Conservation (phyloP, 768 basidiomycete genomes). For the Phylloporus scabripes region DNA sequence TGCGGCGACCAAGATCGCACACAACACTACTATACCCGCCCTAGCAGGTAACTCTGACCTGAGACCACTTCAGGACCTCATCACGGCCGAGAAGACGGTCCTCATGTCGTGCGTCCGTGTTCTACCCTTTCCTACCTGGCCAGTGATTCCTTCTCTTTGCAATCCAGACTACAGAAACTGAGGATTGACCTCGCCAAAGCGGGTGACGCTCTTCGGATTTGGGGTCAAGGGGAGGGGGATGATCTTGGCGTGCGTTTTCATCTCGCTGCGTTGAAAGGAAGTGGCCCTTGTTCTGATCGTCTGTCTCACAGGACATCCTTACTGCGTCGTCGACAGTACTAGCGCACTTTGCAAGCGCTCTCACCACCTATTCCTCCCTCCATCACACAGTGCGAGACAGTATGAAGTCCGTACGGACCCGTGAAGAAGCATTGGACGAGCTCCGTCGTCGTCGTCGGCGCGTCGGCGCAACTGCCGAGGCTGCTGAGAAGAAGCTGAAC, state of each 20-base stretch:
- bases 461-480: conserved; percentile 66
- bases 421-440: conserved; percentile 80
- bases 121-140: not conserved
- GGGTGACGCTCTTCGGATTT: conserved; percentile 62
- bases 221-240: conserved; percentile 79
- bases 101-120: conserved; percentile 55
- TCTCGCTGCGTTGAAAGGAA: not conserved
- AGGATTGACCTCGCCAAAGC: conserved; percentile 62
- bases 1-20: conserved; percentile 79
- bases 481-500: conserved; percentile 81
- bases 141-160: not conserved
- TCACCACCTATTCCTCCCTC: conserved; percentile 65
- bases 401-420: conserved; percentile 77
- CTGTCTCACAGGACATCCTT: conserved; percentile 59
- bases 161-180: conserved; percentile 54
- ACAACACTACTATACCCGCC: conserved; percentile 77
- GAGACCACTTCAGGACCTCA: conserved; percentile 79
- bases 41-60: conserved; percentile 72
- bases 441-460: conserved; percentile 64
- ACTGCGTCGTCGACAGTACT: conserved; percentile 64
- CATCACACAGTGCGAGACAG: conserved; percentile 57
- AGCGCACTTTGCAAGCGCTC: conserved; percentile 58
- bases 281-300: not conserved
- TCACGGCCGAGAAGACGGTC: conserved; percentile 81
- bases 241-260: conserved; percentile 59